Conservation (phyloP, 768 basidiomycete genomes). For the Boletus reticulatus region DNA sequence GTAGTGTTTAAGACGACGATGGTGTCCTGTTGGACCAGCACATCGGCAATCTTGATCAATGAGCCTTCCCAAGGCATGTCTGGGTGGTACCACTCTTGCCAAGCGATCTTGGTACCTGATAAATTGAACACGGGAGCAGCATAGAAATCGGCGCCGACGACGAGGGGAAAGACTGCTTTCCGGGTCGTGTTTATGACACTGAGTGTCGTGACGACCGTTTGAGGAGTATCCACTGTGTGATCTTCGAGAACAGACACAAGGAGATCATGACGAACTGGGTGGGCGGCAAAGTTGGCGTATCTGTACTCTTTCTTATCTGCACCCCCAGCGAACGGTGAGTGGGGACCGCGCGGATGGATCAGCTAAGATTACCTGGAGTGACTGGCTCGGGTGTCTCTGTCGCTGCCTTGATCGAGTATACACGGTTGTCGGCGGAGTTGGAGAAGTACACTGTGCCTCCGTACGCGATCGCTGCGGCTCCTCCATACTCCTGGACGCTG, state of each 20-base stretch:
- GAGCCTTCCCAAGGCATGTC: constrained; percentile 74
- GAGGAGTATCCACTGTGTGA: constrained; percentile 47
- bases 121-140: constrained; percentile 56
- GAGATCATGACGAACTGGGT: constrained; percentile 51
- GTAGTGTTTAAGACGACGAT: constrained; percentile 36
- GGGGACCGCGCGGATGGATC: background rate
- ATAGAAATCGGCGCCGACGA: constrained; percentile 71
- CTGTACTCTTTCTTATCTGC: constrained; percentile 39
- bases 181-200: constrained; percentile 50
- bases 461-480: constrained; percentile 54
- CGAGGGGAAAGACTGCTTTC: constrained; percentile 45
- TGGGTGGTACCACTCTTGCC: constrained; percentile 68
- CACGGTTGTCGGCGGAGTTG: constrained; percentile 47
- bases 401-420: constrained; percentile 41
- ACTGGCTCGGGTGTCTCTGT: constrained; percentile 41
- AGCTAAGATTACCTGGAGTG: constrained; percentile 52
- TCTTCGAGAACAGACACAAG: constrained; percentile 69
- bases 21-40: constrained; percentile 31
- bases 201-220: constrained; percentile 49
- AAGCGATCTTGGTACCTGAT: constrained; percentile 55
- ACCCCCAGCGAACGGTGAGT: constrained; percentile 1
- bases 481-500: constrained; percentile 71
- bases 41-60: constrained; percentile 52
- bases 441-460: constrained; percentile 58
- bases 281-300: constrained; percentile 61